Conservation (phyloP, 176 grass and related monocot species). For the Alopecurus myosuroides region DNA sequence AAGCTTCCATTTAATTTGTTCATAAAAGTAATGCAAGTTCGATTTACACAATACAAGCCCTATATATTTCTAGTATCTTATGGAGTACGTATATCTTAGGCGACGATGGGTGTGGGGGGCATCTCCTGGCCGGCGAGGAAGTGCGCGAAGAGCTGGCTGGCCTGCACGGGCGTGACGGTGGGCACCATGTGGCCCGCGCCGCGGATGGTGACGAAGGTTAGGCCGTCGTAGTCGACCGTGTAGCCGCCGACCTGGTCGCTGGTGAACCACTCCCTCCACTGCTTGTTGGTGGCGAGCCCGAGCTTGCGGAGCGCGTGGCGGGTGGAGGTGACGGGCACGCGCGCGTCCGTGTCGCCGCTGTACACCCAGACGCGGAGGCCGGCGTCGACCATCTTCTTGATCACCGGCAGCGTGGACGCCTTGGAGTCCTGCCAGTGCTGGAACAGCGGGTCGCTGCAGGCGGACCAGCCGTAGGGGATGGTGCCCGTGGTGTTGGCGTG, state of each 20-base stretch:
- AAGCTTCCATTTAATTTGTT: no score
- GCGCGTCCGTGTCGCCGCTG: conserved; percentile 66
- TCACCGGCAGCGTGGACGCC: conserved; percentile 28
- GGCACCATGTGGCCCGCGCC: conserved; percentile 87
- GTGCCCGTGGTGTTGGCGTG: conserved; percentile 64
- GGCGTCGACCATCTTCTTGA: conserved; percentile 38
- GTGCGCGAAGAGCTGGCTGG: conserved; percentile 31
- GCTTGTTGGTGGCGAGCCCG: no score
- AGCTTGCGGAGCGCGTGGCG: conserved; percentile 60
- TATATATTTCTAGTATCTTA: no score
- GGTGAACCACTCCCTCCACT: no score
- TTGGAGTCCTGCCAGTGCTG: conserved; percentile 43
- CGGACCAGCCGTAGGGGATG: conserved; percentile 58
- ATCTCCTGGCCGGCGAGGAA: conserved; percentile 54
- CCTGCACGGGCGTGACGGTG: conserved; percentile 50
- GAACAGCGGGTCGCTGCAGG: conserved; percentile 57
- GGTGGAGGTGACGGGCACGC: conserved; percentile 57
- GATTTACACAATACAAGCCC: no score
- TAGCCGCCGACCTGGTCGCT: no score
- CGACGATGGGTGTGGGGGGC: conserved; percentile 19
- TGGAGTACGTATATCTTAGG: no score
- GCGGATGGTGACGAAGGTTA: conserved; percentile 76
- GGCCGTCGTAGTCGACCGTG: conserved; percentile 58
- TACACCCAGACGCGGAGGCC: conserved; percentile 39
- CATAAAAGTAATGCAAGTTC: no score